Percentiles rank a stretch among this genome's conserved stretches.
phyloP scores from a whole-genome alignment of 2,329 filamentous ascomycete genomes.

The Phaeosphaeria sp. region DNA sequence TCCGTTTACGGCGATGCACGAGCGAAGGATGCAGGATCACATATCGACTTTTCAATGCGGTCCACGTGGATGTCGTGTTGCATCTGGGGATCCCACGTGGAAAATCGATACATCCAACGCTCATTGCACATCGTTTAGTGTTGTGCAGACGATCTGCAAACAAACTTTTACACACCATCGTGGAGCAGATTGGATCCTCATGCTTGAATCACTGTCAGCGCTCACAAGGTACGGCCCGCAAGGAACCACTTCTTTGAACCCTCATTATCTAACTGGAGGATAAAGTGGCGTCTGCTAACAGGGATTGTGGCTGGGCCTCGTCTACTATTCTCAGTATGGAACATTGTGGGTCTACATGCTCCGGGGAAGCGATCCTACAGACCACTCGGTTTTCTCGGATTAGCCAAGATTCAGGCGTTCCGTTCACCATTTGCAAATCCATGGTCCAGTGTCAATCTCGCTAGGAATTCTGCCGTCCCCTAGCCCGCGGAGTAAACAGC shows the following conservation, averaged over 20 bases:
- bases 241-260: not conserved
- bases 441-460: not conserved
- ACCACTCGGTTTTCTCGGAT: not conserved
- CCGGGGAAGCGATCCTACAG: not conserved
- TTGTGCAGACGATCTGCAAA: no score
- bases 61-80: not conserved
- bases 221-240: constrained; percentile 7
- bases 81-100: not conserved
- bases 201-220: not conserved
- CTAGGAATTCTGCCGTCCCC: not conserved
- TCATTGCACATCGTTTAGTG: no score
- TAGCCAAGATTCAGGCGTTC: not conserved
- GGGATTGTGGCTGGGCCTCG: not conserved
- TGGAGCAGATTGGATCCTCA: not conserved
- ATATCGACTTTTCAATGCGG: not conserved
- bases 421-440: not conserved
- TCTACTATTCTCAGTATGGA: constrained; percentile 1
- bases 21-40: constrained; percentile 4
- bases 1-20: not conserved
- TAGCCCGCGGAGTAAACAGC: not conserved
- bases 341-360: constrained; percentile 7
- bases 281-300: not conserved
- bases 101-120: no score
- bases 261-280: not conserved
- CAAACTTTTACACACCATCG: not conserved